A percentile compares a stretch with the other conserved stretches of the same genome.
Conservation (phyloP, 202 grass and related monocot genomes). For the Carex sylvatica region DNA sequence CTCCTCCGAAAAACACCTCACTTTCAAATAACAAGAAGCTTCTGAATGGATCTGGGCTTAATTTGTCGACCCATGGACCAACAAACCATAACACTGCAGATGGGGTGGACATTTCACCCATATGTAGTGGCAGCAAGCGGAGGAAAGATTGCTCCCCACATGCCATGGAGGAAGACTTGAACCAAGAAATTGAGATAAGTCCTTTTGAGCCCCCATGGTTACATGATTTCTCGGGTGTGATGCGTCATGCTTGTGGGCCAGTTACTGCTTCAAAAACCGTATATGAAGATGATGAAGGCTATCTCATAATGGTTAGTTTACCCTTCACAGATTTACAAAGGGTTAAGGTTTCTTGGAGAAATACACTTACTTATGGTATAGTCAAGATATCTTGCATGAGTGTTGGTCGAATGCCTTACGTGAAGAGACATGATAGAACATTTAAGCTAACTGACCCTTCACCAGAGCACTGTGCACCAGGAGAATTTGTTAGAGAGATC, state of each 20-base stretch:
- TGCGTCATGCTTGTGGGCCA: constrained; percentile 69
- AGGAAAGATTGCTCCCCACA: constrained; percentile 60
- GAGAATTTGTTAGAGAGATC: constrained; percentile 86
- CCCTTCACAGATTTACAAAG: constrained; percentile 75
- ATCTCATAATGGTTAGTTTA: constrained; percentile 85
- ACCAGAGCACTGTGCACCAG: constrained; percentile 89
- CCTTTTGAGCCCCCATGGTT: constrained; percentile 66
- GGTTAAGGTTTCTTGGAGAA: constrained; percentile 93
- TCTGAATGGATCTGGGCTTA: constrained; percentile 66
- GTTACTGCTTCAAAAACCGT: constrained; percentile 89
- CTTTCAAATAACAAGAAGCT: constrained; percentile 57
- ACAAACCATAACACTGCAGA: constrained; percentile 50
- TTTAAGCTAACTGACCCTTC: constrained; percentile 71
- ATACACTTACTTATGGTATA: constrained; percentile 68
- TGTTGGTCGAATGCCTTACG: constrained; percentile 50
- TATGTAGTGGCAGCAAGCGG: constrained; percentile 42
- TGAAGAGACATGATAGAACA: constrained; percentile 80
- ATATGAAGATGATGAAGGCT: constrained; percentile 84
- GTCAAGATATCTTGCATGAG: constrained; percentile 80
- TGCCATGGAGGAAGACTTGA: constrained; percentile 75
- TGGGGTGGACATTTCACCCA: constrained; percentile 37
- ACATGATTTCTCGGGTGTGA: constrained; percentile 80
- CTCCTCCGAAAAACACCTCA: constrained; percentile 38
- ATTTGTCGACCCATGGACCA: constrained; percentile 57
- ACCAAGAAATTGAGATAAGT: constrained; percentile 65